A percentile compares a stretch with the other conserved stretches of the same genome.
Conservation (phyloP, 139 green algal genomes). For the Tetraselmis chui region DNA sequence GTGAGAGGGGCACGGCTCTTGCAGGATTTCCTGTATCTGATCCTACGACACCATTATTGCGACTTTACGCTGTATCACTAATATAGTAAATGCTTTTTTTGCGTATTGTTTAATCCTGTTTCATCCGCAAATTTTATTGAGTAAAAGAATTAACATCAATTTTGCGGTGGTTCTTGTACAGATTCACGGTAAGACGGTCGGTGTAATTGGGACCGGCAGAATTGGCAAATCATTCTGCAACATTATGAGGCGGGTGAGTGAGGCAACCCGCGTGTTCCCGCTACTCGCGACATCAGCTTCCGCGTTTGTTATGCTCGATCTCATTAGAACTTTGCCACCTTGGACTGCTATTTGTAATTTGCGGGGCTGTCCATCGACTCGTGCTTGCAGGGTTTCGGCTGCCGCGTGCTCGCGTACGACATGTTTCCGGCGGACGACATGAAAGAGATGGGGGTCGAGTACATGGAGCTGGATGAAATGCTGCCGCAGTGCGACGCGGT, state of each 20-base stretch:
- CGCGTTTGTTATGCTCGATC: constrained; percentile 12
- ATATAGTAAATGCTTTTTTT: too few species aligned
- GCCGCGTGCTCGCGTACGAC: constrained; percentile 54
- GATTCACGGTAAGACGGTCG: constrained; percentile 59
- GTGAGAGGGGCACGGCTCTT: too few species aligned
- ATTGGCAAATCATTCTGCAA: constrained; percentile 49
- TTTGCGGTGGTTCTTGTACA: too few species aligned
- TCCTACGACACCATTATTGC: too few species aligned
- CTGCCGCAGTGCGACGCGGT: constrained; percentile 50
- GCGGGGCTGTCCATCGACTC: not conserved
- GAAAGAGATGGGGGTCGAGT: constrained; percentile 43
- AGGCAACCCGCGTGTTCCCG: not conserved
- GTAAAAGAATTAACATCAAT: too few species aligned
- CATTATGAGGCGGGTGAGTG: constrained; percentile 15
- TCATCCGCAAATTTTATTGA: too few species aligned
- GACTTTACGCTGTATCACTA: too few species aligned
- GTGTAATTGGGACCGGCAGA: constrained; percentile 72
- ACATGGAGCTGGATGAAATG: constrained; percentile 44
- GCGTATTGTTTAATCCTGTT: too few species aligned
- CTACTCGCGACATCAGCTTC: constrained; percentile 4
- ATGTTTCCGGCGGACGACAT: constrained; percentile 22
- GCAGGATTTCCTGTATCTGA: too few species aligned
- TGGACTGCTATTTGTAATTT: not conserved
- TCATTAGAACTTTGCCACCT: too few species aligned
- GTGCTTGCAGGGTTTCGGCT: constrained; percentile 46